Evolutionary conservation across 257 asterid species (phyloP).

Genomic region (Lithospermum erythrorhizon): DNA sequence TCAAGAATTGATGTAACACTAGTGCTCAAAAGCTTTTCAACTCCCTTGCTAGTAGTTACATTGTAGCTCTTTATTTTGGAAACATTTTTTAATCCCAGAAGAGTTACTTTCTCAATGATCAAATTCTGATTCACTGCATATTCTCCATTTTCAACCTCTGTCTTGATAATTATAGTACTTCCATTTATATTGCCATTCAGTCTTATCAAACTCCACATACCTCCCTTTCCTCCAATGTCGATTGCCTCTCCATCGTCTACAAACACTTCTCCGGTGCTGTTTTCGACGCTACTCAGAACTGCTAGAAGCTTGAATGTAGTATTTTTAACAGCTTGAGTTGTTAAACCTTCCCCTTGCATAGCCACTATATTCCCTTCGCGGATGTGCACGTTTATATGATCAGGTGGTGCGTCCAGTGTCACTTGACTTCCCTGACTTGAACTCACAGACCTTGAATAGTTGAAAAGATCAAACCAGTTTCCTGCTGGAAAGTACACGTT

Average conservation of each 20-base stretch:
- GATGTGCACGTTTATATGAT: conserved; percentile 27
- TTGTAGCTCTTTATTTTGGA: not conserved
- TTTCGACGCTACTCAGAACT: conserved; percentile 20
- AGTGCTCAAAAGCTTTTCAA: too few species aligned
- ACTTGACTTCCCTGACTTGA: conserved; percentile 17
- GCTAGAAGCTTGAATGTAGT: conserved; percentile 32
- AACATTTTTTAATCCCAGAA: conserved; percentile 23
- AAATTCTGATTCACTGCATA: conserved; percentile 21
- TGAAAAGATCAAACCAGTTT: conserved; percentile 36
- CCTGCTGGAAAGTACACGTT: conserved; percentile 37
- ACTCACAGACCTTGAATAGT: conserved; percentile 18
- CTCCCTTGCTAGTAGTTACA: not conserved
- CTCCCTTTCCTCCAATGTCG: conserved; percentile 22
- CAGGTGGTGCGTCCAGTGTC: conserved; percentile 27
- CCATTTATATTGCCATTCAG: conserved; percentile 14
- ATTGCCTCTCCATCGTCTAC: conserved; percentile 35
- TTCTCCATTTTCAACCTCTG: conserved; percentile 23
- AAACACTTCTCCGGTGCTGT: conserved; percentile 31
- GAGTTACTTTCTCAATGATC: conserved; percentile 22
- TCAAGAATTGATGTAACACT: too few species aligned
- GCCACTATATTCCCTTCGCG: conserved; percentile 33
- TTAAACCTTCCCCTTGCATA: conserved; percentile 36
- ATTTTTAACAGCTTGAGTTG: conserved; percentile 27
- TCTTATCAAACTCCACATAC: conserved; percentile 25
- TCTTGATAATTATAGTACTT: conserved; percentile 11